phyloP scores from a whole-genome alignment of 192 early-diverging fungal species.

The Gorgonomyces haynaldii region DNA sequence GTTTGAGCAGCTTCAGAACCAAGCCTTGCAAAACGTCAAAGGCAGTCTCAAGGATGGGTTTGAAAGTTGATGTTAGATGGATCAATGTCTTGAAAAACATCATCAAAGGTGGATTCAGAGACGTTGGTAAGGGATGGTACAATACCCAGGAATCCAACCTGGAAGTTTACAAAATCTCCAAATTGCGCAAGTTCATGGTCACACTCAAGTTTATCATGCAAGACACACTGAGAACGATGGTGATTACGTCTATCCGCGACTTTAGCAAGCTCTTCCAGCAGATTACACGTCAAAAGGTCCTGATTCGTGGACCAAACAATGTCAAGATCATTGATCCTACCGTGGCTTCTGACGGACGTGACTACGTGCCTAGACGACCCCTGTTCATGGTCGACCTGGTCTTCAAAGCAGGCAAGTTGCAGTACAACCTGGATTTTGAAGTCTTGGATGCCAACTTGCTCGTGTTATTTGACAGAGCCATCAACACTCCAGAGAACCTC shows the following conservation, averaged over 20 bases:
- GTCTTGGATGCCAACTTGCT: slow-evolving; percentile 32
- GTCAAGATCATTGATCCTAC: slow-evolving; percentile 35
- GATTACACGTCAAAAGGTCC: slow-evolving; percentile 35
- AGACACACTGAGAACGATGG: slow-evolving; percentile 41
- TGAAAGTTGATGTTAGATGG: slow-evolving; percentile 29
- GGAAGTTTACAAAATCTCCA: slow-evolving; percentile 49
- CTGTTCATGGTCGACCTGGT: slow-evolving; percentile 44
- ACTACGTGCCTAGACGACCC: slow-evolving; percentile 20
- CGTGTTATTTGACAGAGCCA: slow-evolving; percentile 40
- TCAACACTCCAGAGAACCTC: slow-evolving; percentile 34
- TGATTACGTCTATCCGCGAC: slow-evolving; percentile 43
- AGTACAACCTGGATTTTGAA: slow-evolving; percentile 38
- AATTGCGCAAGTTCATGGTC: slow-evolving; percentile 47
- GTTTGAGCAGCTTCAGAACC: slow-evolving; percentile 45
- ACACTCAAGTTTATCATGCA: slow-evolving; percentile 55
- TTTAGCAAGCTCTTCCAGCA: slow-evolving; percentile 31
- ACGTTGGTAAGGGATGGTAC: slow-evolving; percentile 57
- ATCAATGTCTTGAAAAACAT: slow-evolving; percentile 33
- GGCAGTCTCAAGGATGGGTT: slow-evolving; percentile 38
- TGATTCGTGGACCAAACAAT: slow-evolving; percentile 41
- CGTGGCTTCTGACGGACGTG: not conserved
- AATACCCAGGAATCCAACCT: slow-evolving; percentile 50
- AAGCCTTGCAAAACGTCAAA: slow-evolving; percentile 39
- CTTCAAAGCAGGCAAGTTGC: slow-evolving; percentile 34
- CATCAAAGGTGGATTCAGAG: slow-evolving; percentile 41